These are phyloP conservation scores for Juglanconis sp. DNA, from an alignment of 2,329 filamentous ascomycete species.

Conservation along the genomic window DNA sequence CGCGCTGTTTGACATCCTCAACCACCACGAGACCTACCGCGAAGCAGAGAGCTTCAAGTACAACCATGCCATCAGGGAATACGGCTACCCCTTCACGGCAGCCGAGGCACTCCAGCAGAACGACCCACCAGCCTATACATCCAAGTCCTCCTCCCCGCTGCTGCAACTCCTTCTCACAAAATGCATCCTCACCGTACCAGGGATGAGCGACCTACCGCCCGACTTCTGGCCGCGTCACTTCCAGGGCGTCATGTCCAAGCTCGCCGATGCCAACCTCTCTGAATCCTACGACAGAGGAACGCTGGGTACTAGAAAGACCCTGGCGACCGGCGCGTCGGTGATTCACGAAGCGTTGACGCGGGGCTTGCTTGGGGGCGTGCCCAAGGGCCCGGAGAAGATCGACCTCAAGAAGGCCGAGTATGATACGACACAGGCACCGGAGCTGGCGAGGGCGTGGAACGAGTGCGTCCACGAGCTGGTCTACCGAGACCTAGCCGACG, in stretches of 20 bases:
- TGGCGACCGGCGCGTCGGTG: constrained; percentile 68
- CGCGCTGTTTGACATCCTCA: constrained; percentile 58
- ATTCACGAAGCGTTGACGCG: constrained; percentile 67
- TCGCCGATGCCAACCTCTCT: constrained; percentile 67
- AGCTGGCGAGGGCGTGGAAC: constrained; percentile 63
- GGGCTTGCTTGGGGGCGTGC: constrained; percentile 62
- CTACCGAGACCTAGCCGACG: constrained; percentile 65
- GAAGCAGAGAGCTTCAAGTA: constrained; percentile 72
- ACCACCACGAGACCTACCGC: constrained; percentile 56
- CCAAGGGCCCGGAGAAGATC: constrained; percentile 21
- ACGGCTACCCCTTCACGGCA: constrained; percentile 64
- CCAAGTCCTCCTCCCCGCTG: constrained; percentile 55
- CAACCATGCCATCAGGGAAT: constrained; percentile 59
- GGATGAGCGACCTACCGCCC: constrained; percentile 57
- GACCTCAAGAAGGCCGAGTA: constrained; percentile 40
- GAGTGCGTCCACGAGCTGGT: constrained; percentile 64
- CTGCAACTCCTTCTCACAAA: constrained; percentile 66
- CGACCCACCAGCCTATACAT: constrained; percentile 22
- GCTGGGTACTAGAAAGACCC: constrained; percentile 69
- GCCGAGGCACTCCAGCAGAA: not conserved
- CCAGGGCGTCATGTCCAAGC: constrained; percentile 55
- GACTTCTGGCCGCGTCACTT: constrained; percentile 66
- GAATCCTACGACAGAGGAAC: constrained; percentile 80
- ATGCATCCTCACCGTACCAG: constrained; percentile 64
- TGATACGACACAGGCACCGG: constrained; percentile 55